A percentile compares a stretch with the other conserved stretches of the same genome.
phyloP scores from a whole-genome alignment of 2,329 filamentous ascomycete genomes.

The Microascus cirrosus region DNA sequence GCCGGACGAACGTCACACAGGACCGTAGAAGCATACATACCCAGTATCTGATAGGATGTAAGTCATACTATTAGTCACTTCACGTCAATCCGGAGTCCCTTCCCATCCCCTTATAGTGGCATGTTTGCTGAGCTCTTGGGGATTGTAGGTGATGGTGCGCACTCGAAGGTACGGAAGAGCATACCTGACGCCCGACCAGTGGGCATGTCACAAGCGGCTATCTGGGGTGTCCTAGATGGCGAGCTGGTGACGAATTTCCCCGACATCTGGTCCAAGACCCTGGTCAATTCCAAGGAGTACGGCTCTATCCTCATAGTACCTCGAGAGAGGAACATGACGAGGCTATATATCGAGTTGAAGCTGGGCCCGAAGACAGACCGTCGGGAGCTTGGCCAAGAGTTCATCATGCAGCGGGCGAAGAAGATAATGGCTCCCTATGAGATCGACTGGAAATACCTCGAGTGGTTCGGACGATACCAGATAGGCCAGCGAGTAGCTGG shows the following conservation, averaged over 20 bases:
- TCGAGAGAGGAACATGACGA: conserved; percentile 61
- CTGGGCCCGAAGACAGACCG: conserved; percentile 27
- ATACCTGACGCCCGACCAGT: conserved; percentile 48
- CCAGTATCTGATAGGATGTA: conserved; percentile 58
- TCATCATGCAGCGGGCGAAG: conserved; percentile 57
- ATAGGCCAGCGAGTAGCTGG: conserved; percentile 62
- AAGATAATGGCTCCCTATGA: conserved; percentile 48
- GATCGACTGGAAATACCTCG: conserved; percentile 45
- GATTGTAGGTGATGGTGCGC: conserved; percentile 52
- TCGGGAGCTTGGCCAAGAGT: conserved; percentile 43
- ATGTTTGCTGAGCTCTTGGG: neutral
- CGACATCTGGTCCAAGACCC: conserved; percentile 64
- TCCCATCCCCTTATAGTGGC: neutral
- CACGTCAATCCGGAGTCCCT: neutral
- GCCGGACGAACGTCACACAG: conserved; percentile 37
- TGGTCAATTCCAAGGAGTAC: conserved; percentile 54
- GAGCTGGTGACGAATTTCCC: conserved; percentile 62
- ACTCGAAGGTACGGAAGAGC: conserved; percentile 56
- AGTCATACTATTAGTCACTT: conserved; percentile 11
- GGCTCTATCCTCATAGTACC: conserved; percentile 67
- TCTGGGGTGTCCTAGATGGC: conserved; percentile 64
- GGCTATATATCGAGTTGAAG: conserved; percentile 47
- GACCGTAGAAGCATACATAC: conserved; percentile 40
- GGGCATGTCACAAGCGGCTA: conserved; percentile 38
- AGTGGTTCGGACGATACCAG: conserved; percentile 65